Evolutionary conservation across 106 monocot species (phyloP), one percentile per base, ranked within the genome.

Genomic region (Allium fistulosum): DNA sequence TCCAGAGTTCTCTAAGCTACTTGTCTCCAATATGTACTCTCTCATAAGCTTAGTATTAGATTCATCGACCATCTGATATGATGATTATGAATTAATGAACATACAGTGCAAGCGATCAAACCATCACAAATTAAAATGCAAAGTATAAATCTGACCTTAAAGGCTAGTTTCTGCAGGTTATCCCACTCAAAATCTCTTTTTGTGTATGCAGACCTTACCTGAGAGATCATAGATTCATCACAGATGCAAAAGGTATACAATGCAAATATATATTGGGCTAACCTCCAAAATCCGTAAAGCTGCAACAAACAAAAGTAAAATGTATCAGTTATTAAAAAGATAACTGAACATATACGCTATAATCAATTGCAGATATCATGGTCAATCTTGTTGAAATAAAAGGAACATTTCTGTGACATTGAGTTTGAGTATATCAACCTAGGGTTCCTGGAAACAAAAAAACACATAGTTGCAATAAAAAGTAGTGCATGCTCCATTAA

Each of bases 181-280:
- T 95, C 91, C 91, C 94, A 91, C 80, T 95, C 94, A 74, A 95
- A 95, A 87, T 95, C 94, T 46, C 57, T 77, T 58, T 88, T 95
- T 11, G 75, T 72, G 72, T 95, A 95, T 55, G 94, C 91, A 61
- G 94, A 95, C 62, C 94, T 80, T 48, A 95, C 94, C 94, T 95
- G 72, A 17, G 75, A 22, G 14, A 64, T 17, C 45, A 11, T 14
- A 71, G 53, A 55, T 8, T 55, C 53, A 55, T 55, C 15, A 11
- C 53, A 15, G 56, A 49, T 37, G 37, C 37, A 4, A 37, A 37
- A 37, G 37, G 37, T 37, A 37, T 37, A 37, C 37, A 37, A 37
- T 37, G 37, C 37, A 37, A 37, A 37, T 37, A 37, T 37, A 5
- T 37, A 37, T 2, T 37, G 7, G 49, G 69, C 66, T 62, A 52